Conservation (phyloP, 2,329 filamentous ascomycete species). For the Fusarium guadeloupense region DNA sequence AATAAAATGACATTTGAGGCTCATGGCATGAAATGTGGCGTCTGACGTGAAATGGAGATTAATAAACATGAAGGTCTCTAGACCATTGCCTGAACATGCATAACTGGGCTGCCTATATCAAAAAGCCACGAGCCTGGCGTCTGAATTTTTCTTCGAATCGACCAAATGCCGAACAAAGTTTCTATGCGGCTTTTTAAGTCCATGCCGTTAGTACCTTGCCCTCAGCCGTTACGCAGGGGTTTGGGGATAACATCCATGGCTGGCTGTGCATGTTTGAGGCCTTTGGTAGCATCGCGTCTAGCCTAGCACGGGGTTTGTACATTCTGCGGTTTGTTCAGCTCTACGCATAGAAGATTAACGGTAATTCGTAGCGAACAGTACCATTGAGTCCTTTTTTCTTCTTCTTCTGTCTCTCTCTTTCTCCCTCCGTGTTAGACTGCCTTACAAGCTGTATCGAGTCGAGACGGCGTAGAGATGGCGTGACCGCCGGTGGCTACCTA, state of each 20-base stretch:
- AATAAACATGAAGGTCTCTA: not conserved
- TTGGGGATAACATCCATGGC: conserved; percentile 14
- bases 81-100: too few relatives aligned
- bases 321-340: not conserved
- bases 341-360: not conserved
- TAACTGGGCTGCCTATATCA: too few relatives aligned
- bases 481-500: conserved; percentile 5
- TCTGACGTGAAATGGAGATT: not conserved
- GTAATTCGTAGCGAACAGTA: too few relatives aligned
- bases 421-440: not conserved
- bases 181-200: conserved; percentile 23
- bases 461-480: conserved; percentile 20
- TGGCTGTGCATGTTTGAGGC: not conserved
- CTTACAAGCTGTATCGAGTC: not conserved
- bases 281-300: conserved; percentile 7
- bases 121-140: too few relatives aligned
- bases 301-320: not conserved
- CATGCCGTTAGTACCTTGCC: conserved; percentile 26
- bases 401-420: too few relatives aligned
- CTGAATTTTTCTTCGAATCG: too few relatives aligned
- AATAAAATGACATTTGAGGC: not conserved
- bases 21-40: not conserved
- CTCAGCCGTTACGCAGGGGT: conserved; percentile 26
- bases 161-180: conserved; percentile 31
- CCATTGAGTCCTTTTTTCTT: too few relatives aligned